phyloP scores from a whole-genome alignment of 2,329 filamentous ascomycete genomes.

The Neonectria punicea region DNA sequence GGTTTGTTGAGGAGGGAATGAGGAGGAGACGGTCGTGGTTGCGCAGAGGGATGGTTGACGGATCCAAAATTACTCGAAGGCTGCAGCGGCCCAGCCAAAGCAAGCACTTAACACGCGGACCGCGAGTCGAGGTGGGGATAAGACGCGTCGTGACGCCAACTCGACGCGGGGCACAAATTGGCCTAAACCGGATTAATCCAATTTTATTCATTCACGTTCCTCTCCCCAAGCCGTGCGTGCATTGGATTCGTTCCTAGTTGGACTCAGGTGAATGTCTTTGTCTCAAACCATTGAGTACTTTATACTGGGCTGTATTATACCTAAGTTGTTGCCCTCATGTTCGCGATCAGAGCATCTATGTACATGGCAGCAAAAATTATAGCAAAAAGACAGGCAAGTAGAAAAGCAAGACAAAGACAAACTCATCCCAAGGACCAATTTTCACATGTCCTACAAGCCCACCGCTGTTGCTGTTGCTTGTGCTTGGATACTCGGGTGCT shows the following conservation, averaged over 20 bases:
- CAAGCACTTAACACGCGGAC: constrained; percentile 50
- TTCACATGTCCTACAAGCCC: background rate
- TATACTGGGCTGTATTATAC: background rate
- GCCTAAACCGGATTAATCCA: constrained; percentile 13
- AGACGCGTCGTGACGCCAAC: constrained; percentile 51
- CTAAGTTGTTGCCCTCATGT: background rate
- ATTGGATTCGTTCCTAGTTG: too few species aligned
- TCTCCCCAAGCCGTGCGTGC: background rate
- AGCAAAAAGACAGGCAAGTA: background rate
- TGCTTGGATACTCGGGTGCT: background rate
- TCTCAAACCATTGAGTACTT: background rate
- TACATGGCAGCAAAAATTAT: background rate
- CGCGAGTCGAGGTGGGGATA: constrained; percentile 31
- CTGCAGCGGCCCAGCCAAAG: constrained; percentile 11
- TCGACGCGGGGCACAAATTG: constrained; percentile 40
- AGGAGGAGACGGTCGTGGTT: background rate
- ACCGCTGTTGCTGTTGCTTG: background rate
- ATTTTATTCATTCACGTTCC: background rate
- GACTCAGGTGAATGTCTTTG: too few species aligned
- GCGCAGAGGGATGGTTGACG: constrained; percentile 11
- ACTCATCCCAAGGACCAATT: background rate
- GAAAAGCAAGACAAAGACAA: background rate
- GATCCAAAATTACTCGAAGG: constrained; percentile 31
- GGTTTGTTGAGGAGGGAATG: background rate
- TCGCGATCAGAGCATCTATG: background rate